Evolutionary conservation across 2,329 filamentous ascomycete genomes (phyloP).

Genomic region (Penicillium vulpinum): DNA sequence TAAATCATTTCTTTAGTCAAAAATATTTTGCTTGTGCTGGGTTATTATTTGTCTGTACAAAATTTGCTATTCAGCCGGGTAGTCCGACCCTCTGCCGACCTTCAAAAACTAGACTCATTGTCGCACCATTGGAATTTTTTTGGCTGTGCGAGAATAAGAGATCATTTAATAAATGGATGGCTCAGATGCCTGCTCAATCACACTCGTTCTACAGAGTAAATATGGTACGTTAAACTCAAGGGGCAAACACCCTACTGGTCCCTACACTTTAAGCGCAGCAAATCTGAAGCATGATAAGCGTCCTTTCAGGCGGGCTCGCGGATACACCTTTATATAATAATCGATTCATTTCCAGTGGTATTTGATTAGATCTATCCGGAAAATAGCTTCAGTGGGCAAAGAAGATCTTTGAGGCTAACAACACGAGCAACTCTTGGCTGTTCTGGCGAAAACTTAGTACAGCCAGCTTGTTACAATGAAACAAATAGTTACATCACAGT

Average conservation of each 20-base stretch:
- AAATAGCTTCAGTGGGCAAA: not conserved
- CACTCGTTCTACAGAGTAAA: not conserved
- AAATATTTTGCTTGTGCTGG: not conserved
- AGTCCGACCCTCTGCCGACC: not conserved
- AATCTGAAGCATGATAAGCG: not conserved
- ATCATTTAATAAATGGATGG: not conserved
- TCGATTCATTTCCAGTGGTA: not conserved
- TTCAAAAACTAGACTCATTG: not conserved
- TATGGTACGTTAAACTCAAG: not conserved
- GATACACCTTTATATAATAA: not conserved
- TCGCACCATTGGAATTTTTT: not conserved
- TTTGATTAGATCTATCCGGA: not conserved
- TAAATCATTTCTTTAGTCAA: not conserved
- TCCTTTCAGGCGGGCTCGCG: not conserved
- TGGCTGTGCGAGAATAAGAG: not conserved
- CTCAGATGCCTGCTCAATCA: not conserved
- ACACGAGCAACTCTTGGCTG: not conserved
- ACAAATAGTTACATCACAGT: not conserved
- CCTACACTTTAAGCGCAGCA: not conserved
- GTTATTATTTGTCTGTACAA: not conserved
- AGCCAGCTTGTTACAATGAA: not conserved
- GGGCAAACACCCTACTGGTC: no score
- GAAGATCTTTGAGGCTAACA: not conserved
- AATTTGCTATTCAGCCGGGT: not conserved
- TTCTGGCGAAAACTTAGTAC: not conserved